Evolutionary conservation across 305 asterid genomes (phyloP).

Genomic region (Solanum hybrid): DNA sequence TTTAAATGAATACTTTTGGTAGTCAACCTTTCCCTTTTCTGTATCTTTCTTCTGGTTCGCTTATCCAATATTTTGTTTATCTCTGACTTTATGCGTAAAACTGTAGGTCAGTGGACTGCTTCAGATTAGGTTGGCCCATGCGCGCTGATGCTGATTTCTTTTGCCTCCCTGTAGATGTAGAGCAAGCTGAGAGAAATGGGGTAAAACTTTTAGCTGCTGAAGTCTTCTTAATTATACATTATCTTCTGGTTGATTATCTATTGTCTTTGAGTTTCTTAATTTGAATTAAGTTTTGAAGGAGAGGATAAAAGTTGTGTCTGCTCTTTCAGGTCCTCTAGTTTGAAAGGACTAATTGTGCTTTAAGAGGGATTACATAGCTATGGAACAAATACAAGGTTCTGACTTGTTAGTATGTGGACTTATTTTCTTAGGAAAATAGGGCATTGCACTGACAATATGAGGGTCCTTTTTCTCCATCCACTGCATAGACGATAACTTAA

Average conservation of each 20-base stretch:
- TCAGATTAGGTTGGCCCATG: conserved; percentile 99
- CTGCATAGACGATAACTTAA: neutral
- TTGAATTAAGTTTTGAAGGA: neutral
- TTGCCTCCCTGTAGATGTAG: conserved; percentile 42
- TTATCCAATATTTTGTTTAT: neutral
- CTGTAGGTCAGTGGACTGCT: conserved; percentile 94
- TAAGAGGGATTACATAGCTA: neutral
- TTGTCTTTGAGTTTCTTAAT: neutral
- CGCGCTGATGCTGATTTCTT: conserved; percentile 99
- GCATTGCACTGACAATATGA: neutral
- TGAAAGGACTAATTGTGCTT: neutral
- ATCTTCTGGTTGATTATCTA: neutral
- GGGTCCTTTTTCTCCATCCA: neutral
- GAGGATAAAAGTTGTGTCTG: neutral
- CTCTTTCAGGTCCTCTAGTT: neutral
- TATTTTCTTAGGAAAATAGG: neutral
- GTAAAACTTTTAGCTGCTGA: conserved; percentile 27
- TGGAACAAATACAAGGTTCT: neutral
- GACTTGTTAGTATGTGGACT: neutral
- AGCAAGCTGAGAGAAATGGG: conserved; percentile 56
- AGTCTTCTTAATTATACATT: neutral
- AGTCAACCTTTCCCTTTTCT: conserved; percentile 7
- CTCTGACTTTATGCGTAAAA: neutral
- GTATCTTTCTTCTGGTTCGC: neutral
- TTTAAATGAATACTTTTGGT: conserved; percentile 96